These are phyloP conservation scores for Cardiospermum halicacabum DNA, from an alignment of 345 rosid genomes.

Conservation along the genomic window DNA sequence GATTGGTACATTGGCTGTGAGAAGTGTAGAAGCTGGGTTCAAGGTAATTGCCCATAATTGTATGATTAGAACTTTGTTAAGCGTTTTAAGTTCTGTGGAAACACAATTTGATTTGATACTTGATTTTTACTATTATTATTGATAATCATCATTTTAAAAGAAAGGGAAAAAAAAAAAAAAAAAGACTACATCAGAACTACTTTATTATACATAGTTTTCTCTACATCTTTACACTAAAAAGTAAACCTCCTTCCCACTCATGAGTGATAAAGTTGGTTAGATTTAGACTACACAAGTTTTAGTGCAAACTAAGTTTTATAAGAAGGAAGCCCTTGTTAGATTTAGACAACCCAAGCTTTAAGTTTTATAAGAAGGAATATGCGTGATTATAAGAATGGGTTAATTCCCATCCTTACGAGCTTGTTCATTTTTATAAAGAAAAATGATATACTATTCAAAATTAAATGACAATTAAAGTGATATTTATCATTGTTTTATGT, in stretches of 20 bases:
- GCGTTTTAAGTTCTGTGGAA: not conserved
- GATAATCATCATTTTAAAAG: no score
- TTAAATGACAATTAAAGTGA: no score
- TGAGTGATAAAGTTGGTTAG: not conserved
- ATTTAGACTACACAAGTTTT: not conserved
- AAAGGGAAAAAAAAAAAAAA: no score
- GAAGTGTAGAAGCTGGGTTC: conserved; percentile 77
- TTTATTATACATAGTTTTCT: not conserved
- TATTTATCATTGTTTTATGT: no score
- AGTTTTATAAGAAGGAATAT: no score
- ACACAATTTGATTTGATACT: not conserved
- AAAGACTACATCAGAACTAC: not conserved
- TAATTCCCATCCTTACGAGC: no score
- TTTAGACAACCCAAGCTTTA: no score
- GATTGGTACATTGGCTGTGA: conserved; percentile 84
- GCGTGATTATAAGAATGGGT: no score
- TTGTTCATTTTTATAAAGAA: no score
- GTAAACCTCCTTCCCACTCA: not conserved
- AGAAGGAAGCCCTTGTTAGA: no score
- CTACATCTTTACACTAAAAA: not conserved
- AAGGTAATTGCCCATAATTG: conserved; percentile 47
- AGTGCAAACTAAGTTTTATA: not conserved
- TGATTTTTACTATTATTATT: conserved; percentile 2
- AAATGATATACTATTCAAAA: no score
- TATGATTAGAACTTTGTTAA: not conserved